Percentiles rank a stretch among this genome's conserved stretches.
These are phyloP conservation scores for Coemansia sp. DNA, from an alignment of 192 early-diverging fungal species.

Conservation along the genomic window DNA sequence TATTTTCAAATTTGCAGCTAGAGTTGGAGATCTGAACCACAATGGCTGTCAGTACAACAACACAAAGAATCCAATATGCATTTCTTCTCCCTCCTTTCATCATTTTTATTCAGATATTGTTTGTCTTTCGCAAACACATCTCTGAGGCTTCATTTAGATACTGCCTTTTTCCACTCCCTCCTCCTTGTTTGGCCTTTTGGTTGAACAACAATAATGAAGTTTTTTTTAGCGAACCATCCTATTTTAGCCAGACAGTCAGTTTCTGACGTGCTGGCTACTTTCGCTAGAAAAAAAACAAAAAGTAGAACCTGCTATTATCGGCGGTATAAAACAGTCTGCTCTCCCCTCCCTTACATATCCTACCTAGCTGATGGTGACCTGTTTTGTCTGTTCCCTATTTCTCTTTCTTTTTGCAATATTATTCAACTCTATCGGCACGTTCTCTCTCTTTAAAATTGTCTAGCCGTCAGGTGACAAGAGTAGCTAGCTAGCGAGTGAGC, in stretches of 20 bases:
- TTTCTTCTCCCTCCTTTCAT: constrained; percentile 4
- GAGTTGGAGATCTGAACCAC: background rate
- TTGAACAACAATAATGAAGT: background rate
- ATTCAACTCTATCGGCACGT: constrained; percentile 3
- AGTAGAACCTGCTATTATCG: background rate
- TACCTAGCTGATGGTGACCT: background rate
- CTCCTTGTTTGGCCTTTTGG: constrained; percentile 12
- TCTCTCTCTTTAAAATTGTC: background rate
- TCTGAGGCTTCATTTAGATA: constrained; percentile 12
- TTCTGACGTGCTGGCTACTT: background rate
- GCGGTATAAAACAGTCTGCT: background rate
- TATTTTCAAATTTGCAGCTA: background rate
- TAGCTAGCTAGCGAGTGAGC: too few species aligned
- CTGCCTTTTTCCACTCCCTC: constrained; percentile 4
- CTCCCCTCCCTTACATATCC: background rate
- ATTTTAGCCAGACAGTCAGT: background rate
- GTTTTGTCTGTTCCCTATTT: background rate
- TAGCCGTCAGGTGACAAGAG: background rate
- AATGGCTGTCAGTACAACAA: background rate
- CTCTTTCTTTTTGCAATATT: background rate
- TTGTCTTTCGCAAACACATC: constrained; percentile 5
- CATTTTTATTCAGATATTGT: constrained; percentile 7
- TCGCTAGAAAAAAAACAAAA: too few species aligned
- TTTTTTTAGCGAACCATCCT: background rate
- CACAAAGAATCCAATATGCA: background rate